phyloP scores from a whole-genome alignment of 768 basidiomycete species.

The Termitomyces sp. region DNA sequence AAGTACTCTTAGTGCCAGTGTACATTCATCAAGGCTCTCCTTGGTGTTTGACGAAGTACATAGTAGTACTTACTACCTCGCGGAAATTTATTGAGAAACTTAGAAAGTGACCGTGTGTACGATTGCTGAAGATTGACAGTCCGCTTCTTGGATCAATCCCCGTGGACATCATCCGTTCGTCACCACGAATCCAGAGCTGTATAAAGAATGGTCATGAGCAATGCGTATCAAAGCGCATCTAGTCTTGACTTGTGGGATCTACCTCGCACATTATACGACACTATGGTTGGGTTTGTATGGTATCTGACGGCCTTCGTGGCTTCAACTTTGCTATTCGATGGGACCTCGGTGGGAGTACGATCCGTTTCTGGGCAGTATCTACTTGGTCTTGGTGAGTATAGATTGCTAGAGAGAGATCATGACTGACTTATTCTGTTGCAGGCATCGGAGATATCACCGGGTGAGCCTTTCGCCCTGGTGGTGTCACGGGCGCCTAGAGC shows the following conservation, averaged over 20 bases:
- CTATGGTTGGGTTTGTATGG: conserved; percentile 33
- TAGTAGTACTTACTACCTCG: no score
- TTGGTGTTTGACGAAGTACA: no score
- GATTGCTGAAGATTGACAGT: background rate
- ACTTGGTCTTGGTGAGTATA: conserved; percentile 53
- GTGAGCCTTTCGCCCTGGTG: conserved; percentile 25
- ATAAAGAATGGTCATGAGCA: conserved; percentile 7
- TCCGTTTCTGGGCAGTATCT: conserved; percentile 41
- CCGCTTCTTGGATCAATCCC: background rate
- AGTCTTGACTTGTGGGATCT: conserved; percentile 34
- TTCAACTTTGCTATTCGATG: conserved; percentile 24
- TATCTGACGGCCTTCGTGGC: conserved; percentile 41
- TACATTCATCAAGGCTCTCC: no score
- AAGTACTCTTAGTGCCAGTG: no score
- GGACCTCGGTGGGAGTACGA: conserved; percentile 23
- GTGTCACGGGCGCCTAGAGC: background rate
- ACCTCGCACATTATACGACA: conserved; percentile 28
- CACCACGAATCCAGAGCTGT: background rate
- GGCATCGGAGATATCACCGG: conserved; percentile 75
- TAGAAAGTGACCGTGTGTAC: background rate
- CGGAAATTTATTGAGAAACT: no score
- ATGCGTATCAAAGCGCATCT: conserved; percentile 31
- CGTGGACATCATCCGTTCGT: background rate
- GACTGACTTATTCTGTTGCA: conserved; percentile 17
- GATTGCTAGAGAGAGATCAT: background rate